Percentiles rank a stretch among this genome's conserved stretches.
These are phyloP conservation scores for Urochloa ruziziensis DNA, from an alignment of 176 grass and related monocot species.

Conservation along the genomic window DNA sequence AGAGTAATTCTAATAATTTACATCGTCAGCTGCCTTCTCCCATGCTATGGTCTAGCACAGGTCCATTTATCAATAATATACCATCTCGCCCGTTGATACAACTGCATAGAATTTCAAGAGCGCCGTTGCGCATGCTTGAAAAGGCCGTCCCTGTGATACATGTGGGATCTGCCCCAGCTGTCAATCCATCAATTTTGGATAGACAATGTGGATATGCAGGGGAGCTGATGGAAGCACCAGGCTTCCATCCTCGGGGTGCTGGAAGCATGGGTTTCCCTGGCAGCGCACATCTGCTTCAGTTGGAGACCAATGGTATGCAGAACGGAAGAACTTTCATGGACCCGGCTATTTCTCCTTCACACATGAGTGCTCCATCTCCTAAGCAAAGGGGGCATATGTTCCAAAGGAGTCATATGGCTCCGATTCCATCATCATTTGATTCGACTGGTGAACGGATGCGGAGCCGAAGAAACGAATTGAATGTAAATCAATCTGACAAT, in stretches of 20 bases:
- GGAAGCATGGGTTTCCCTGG: slow-evolving; percentile 67
- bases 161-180: slow-evolving; percentile 78
- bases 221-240: slow-evolving; percentile 47
- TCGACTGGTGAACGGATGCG: slow-evolving; percentile 56
- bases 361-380: slow-evolving; percentile 64
- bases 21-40: slow-evolving; percentile 41
- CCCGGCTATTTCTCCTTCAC: slow-evolving; percentile 45
- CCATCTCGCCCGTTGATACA: slow-evolving; percentile 41
- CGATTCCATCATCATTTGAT: slow-evolving; percentile 59
- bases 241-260: slow-evolving; percentile 52
- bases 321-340: slow-evolving; percentile 52
- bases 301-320: slow-evolving; percentile 54
- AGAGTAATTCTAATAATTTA: slow-evolving; percentile 58
- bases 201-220: slow-evolving; percentile 44
- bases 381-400: slow-evolving; percentile 79
- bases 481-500: slow-evolving; percentile 72
- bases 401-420: slow-evolving; percentile 61
- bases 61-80: slow-evolving; percentile 51
- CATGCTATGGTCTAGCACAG: slow-evolving; percentile 57
- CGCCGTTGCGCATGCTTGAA: slow-evolving; percentile 48
- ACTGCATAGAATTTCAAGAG: slow-evolving; percentile 53
- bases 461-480: slow-evolving; percentile 68
- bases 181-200: slow-evolving; percentile 68
- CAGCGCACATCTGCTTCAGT: slow-evolving; percentile 51
- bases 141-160: slow-evolving; percentile 47